These are phyloP conservation scores for Stramenopiles sp. DNA, from an alignment of 352 stramenopile genomes.

Conservation along the genomic window DNA sequence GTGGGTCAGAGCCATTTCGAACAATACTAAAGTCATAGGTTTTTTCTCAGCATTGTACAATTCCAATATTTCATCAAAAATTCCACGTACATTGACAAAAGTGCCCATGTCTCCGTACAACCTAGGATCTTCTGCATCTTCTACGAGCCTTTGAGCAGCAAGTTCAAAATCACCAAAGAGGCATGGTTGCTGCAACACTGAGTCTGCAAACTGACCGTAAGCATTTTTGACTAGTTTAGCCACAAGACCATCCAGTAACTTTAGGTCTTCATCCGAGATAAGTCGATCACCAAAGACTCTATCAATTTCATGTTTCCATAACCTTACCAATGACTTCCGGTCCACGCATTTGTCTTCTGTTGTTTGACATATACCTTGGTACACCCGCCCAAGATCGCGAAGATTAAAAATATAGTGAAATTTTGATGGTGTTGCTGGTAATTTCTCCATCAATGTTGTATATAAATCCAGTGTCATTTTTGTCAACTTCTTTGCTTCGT, in stretches of 20 bases:
- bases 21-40: constrained; percentile 76
- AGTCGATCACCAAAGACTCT: constrained; percentile 83
- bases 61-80: constrained; percentile 60
- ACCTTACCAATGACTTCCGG: constrained; percentile 41
- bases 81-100: constrained; percentile 55
- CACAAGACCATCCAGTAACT: constrained; percentile 38
- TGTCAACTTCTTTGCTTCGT: constrained; percentile 50
- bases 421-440: constrained; percentile 74
- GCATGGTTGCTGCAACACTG: constrained; percentile 44
- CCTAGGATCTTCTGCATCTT: constrained; percentile 50
- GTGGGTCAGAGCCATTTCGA: constrained; percentile 81
- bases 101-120: constrained; percentile 70
- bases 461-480: constrained; percentile 62
- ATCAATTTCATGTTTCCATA: constrained; percentile 77
- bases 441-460: constrained; percentile 59
- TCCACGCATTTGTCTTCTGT: constrained; percentile 62
- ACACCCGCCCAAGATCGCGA: constrained; percentile 73
- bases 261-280: constrained; percentile 61
- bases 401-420: constrained; percentile 94
- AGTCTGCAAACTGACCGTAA: constrained; percentile 71
- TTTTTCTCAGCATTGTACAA: constrained; percentile 63
- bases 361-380: constrained; percentile 75
- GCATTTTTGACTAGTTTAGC: constrained; percentile 58
- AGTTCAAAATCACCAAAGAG: constrained; percentile 73
- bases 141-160: constrained; percentile 27